These are phyloP conservation scores for Xylaria sp. DNA, from an alignment of 2,329 filamentous ascomycete genomes.

Conservation along the genomic window DNA sequence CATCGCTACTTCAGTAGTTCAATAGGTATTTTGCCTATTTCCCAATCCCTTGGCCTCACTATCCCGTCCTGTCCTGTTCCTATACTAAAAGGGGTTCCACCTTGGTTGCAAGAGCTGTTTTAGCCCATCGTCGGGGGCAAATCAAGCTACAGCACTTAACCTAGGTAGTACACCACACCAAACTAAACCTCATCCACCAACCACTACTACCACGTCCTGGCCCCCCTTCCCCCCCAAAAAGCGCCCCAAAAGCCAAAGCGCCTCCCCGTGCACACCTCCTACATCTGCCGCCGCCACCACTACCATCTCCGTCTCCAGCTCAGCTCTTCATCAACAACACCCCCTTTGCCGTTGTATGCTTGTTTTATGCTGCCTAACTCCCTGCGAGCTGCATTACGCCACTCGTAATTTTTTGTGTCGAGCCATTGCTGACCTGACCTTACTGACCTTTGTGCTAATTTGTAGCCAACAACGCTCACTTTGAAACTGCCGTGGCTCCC, in stretches of 20 bases:
- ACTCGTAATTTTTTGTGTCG: constrained; percentile 42
- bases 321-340: too few relatives aligned
- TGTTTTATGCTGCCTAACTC: constrained; percentile 30
- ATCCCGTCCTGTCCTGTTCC: constrained; percentile 24
- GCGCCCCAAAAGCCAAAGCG: constrained; percentile 17
- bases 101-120: constrained; percentile 32
- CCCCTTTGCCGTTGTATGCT: constrained; percentile 18
- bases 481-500: constrained; percentile 25
- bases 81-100: constrained; percentile 30
- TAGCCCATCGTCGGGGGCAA: too few relatives aligned
- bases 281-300: too few relatives aligned
- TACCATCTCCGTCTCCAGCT: too few relatives aligned
- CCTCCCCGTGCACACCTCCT: constrained; percentile 17
- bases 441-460: constrained; percentile 46
- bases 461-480: constrained; percentile 42
- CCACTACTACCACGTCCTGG: not conserved
- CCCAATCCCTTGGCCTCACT: constrained; percentile 26
- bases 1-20: constrained; percentile 27
- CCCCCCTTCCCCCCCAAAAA: not conserved
- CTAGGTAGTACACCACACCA: constrained; percentile 4
- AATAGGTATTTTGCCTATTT: constrained; percentile 29
- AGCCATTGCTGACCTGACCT: constrained; percentile 49
- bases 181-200: constrained; percentile 9
- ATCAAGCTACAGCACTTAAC: too few relatives aligned
- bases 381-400: constrained; percentile 45